Evolutionary conservation across 2,329 filamentous ascomycete genomes (phyloP).

Genomic region (Shiraia sp.): DNA sequence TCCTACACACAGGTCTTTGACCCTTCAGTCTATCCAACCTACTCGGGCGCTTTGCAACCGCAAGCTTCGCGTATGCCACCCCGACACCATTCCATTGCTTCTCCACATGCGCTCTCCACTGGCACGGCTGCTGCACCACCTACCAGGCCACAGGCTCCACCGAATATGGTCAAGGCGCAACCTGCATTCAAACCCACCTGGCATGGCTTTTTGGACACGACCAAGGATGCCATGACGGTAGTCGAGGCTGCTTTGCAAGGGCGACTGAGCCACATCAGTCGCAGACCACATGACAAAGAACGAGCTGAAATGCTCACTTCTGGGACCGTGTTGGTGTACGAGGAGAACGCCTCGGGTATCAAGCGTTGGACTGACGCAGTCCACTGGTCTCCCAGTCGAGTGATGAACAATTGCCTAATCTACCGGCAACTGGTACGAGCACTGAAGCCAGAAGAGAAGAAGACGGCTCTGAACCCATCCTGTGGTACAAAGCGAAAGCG

Average conservation of each 20-base stretch:
- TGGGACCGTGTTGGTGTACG: constrained; percentile 88
- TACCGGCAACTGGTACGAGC: constrained; percentile 71
- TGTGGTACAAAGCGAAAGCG: constrained; percentile 44
- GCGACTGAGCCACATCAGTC: constrained; percentile 72
- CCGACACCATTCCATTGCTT: constrained; percentile 38
- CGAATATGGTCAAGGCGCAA: constrained; percentile 41
- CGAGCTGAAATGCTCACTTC: constrained; percentile 76
- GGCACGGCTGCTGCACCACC: constrained; percentile 36
- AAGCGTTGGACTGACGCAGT: constrained; percentile 94
- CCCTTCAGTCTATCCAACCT: constrained; percentile 33
- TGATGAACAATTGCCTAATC: constrained; percentile 81
- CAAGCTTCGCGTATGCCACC: constrained; percentile 19
- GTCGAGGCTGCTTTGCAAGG: constrained; percentile 79
- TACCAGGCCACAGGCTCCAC: constrained; percentile 30
- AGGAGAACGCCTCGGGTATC: constrained; percentile 87
- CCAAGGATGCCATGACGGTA: constrained; percentile 75
- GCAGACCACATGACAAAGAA: constrained; percentile 85
- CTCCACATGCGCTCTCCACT: constrained; percentile 28
- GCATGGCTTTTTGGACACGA: constrained; percentile 68
- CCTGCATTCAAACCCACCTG: constrained; percentile 64
- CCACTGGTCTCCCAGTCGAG: constrained; percentile 86
- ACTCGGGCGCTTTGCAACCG: constrained; percentile 24
- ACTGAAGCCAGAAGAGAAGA: constrained; percentile 43
- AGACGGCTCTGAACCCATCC: constrained; percentile 40
- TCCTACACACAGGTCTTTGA: constrained; percentile 36